Evolutionary conservation across 2,329 filamentous ascomycete species (phyloP).

Genomic region (Blumeria hordei): DNA sequence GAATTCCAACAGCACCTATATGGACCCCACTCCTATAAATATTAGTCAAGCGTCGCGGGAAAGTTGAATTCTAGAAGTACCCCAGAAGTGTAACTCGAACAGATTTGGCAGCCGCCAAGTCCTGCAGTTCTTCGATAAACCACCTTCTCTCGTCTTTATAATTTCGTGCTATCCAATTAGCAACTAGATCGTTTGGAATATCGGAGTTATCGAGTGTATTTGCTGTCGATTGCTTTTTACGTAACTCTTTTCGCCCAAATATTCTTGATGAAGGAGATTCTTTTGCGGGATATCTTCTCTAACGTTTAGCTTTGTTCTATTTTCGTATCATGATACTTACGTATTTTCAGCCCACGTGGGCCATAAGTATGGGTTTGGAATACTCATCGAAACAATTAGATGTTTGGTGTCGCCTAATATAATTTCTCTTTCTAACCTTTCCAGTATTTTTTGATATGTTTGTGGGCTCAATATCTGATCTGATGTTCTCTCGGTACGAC

Average conservation of each 20-base stretch:
- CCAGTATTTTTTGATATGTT: conserved; percentile 70
- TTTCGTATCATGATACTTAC: conserved; percentile 19
- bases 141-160: conserved; percentile 78
- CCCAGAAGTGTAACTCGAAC: conserved; percentile 74
- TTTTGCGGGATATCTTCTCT: conserved; percentile 49
- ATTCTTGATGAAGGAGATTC: conserved; percentile 78
- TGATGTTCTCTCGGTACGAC: conserved; percentile 69
- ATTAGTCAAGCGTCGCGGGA: conserved; percentile 6
- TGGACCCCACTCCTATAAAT: conserved; percentile 66
- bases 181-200: conserved; percentile 75
- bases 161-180: conserved; percentile 92
- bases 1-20: conserved; percentile 75
- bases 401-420: conserved; percentile 70
- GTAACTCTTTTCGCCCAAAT: conserved; percentile 54
- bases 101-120: conserved; percentile 78
- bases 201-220: conserved; percentile 81
- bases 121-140: conserved; percentile 75
- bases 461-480: conserved; percentile 58
- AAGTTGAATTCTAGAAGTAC: conserved; percentile 16
- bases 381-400: conserved; percentile 63
- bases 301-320: conserved; percentile 13
- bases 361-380: conserved; percentile 62
- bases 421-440: conserved; percentile 63
- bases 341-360: conserved; percentile 50
- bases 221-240: conserved; percentile 58